phyloP scores from a whole-genome alignment of 805 yeast genomes.

The Starmera caribaea region DNA sequence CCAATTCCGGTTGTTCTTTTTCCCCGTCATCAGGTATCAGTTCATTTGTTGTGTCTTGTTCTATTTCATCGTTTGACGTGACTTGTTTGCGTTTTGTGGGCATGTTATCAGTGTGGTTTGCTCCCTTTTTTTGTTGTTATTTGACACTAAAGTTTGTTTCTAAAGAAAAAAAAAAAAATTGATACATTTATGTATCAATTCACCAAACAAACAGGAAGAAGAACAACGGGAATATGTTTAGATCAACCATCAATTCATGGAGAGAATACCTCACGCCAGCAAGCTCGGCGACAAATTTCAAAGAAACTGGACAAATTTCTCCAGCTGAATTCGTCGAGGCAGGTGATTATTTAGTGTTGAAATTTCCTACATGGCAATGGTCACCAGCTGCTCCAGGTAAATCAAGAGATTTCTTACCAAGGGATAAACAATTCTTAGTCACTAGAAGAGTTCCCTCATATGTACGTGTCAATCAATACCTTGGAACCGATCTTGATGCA shows the following conservation, averaged over 20 bases:
- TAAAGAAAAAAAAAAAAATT: too few relatives aligned
- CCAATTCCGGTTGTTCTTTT: background rate
- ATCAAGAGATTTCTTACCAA: slow-evolving; percentile 66
- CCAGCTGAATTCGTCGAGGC: slow-evolving; percentile 94
- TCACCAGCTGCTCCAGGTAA: slow-evolving; percentile 44
- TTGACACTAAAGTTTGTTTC: too few relatives aligned
- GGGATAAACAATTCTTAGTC: slow-evolving; percentile 77
- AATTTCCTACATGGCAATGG: slow-evolving; percentile 98
- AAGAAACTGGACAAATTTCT: slow-evolving; percentile 81
- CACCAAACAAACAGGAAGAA: background rate
- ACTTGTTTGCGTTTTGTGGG: too few relatives aligned
- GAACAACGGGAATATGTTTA: slow-evolving; percentile 28
- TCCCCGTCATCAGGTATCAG: background rate
- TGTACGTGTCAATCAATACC: slow-evolving; percentile 51
- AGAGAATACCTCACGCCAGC: slow-evolving; percentile 93
- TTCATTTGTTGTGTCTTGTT: background rate
- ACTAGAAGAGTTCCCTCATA: slow-evolving; percentile 86
- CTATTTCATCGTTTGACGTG: too few relatives aligned
- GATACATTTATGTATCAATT: background rate
- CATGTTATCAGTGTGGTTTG: too few relatives aligned
- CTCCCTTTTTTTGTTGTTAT: too few relatives aligned
- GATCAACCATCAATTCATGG: slow-evolving; percentile 74
- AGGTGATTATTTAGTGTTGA: slow-evolving; percentile 84
- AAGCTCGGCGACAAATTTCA: slow-evolving; percentile 76
- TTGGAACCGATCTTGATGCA: slow-evolving; percentile 31